A percentile compares a stretch with the other conserved stretches of the same genome.
Evolutionary conservation across 495 filamentous ascomycete genomes (phyloP).

Genomic region (Podospora didyma): DNA sequence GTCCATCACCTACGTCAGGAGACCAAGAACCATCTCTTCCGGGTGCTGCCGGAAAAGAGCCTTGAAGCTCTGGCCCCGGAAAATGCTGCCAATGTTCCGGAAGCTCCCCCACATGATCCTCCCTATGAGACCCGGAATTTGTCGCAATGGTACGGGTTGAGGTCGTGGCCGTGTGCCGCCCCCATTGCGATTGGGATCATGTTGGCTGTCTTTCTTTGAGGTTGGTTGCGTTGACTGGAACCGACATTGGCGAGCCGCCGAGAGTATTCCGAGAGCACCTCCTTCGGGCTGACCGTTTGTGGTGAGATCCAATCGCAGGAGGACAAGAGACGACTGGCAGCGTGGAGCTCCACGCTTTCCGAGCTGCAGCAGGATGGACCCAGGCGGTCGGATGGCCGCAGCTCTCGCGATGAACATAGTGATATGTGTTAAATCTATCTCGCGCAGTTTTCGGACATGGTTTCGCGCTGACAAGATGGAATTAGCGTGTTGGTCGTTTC

Average conservation of each 20-base stretch:
- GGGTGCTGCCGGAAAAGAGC: constrained; percentile 34
- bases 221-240: constrained; percentile 15
- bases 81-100: constrained; percentile 25
- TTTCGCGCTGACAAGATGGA: neutral
- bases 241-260: constrained; percentile 11
- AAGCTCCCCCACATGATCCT: constrained; percentile 29
- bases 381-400: neutral
- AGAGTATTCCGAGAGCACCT: neutral
- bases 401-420: constrained; percentile 1
- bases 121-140: constrained; percentile 20
- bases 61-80: constrained; percentile 31
- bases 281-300: neutral
- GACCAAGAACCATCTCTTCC: constrained; percentile 36
- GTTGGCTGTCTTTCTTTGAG: constrained; percentile 4
- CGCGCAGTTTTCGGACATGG: neutral
- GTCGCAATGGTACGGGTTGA: constrained; percentile 8
- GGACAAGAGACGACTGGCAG: neutral
- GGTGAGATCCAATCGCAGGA: constrained; percentile 2
- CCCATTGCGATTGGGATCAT: constrained; percentile 10
- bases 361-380: neutral
- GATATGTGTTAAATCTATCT: neutral
- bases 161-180: constrained; percentile 15
- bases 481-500: neutral
- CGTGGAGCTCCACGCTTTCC: neutral
- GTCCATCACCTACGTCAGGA: constrained; percentile 12